Percentiles rank a stretch among this genome's conserved stretches.
phyloP scores from a whole-genome alignment of 371 early-diverging fungal genomes.

The Lichtheimia ramosa region DNA sequence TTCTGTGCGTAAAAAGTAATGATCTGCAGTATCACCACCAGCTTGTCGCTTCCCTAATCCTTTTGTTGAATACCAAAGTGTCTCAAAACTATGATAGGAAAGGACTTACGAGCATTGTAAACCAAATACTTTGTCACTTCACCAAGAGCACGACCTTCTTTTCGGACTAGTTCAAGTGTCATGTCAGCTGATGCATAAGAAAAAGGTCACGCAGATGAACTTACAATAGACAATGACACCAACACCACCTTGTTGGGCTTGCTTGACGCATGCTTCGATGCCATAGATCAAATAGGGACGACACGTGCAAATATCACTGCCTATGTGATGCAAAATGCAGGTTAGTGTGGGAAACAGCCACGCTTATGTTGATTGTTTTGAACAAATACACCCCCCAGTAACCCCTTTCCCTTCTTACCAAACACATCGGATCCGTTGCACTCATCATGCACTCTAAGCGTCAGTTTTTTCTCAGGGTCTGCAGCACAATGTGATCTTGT shows the following conservation, averaged over 20 bases:
- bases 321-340: constrained; percentile 20
- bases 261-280: constrained; percentile 87
- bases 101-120: constrained; percentile 85
- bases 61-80: not conserved
- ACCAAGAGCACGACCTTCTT: constrained; percentile 94
- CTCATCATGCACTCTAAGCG: constrained; percentile 91
- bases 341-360: not conserved
- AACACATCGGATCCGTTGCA: constrained; percentile 96
- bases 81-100: not conserved
- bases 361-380: not conserved
- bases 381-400: not conserved
- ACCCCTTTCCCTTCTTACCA: constrained; percentile 43
- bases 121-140: constrained; percentile 97
- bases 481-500: not conserved
- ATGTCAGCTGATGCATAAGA: constrained; percentile 7
- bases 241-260: constrained; percentile 92
- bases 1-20: constrained; percentile 91
- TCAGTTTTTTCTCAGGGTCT: constrained; percentile 84
- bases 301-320: constrained; percentile 90
- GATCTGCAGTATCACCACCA: constrained; percentile 89
- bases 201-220: constrained; percentile 13
- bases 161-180: constrained; percentile 58
- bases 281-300: constrained; percentile 94
- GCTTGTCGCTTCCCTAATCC: constrained; percentile 66
- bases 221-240: constrained; percentile 93